phyloP scores from a whole-genome alignment of 1,284 basidiomycete genomes.

The Anthracocystis panici-leucophaei region DNA sequence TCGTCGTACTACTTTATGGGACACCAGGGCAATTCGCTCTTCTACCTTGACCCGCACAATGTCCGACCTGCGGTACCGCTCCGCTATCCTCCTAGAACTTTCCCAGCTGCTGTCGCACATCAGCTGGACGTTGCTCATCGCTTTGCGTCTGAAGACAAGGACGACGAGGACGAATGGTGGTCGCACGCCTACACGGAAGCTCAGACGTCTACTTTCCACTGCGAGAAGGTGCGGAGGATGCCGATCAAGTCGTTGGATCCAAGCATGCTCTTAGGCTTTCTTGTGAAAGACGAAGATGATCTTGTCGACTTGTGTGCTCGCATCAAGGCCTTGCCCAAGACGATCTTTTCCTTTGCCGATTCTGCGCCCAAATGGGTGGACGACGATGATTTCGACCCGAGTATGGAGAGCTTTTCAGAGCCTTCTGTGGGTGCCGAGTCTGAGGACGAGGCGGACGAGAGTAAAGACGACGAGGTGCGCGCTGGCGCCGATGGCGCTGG shows the following conservation, averaged over 20 bases:
- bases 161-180: slow-evolving; percentile 73
- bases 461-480: not conserved
- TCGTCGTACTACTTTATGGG: slow-evolving; percentile 98
- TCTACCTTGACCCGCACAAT: slow-evolving; percentile 96
- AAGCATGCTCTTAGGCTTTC: slow-evolving; percentile 94
- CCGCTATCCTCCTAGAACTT: slow-evolving; percentile 74
- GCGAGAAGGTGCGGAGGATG: slow-evolving; percentile 93
- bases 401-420: slow-evolving; percentile 71
- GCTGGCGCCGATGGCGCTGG: not conserved
- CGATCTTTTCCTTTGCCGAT: slow-evolving; percentile 72
- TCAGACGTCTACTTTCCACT: slow-evolving; percentile 90
- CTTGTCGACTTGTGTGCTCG: slow-evolving; percentile 84
- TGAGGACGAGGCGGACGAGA: slow-evolving; percentile 20
- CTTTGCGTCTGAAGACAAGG: slow-evolving; percentile 21
- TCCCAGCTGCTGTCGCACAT: slow-evolving; percentile 44
- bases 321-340: slow-evolving; percentile 60
- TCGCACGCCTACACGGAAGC: slow-evolving; percentile 75
- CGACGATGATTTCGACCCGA: slow-evolving; percentile 81
- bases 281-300: slow-evolving; percentile 83
- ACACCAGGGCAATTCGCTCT: slow-evolving; percentile 77
- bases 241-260: slow-evolving; percentile 89
- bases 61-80: slow-evolving; percentile 84
- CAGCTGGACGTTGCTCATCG: slow-evolving; percentile 25
- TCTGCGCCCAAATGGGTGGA: slow-evolving; percentile 86
- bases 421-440: slow-evolving; percentile 39